phyloP scores from a whole-genome alignment of 805 yeast species.

The Danielia reshetovae region DNA sequence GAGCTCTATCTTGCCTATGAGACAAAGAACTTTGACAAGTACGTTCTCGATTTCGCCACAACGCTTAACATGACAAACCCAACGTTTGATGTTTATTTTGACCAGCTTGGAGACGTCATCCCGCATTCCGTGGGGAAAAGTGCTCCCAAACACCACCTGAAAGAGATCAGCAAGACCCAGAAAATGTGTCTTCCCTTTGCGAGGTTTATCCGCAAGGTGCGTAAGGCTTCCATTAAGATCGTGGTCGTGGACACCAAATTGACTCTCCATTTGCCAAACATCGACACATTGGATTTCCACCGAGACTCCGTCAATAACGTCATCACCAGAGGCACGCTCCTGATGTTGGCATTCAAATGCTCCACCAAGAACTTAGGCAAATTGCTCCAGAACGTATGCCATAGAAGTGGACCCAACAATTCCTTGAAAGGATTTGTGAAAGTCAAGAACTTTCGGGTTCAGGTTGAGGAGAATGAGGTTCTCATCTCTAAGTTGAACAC shows the following conservation, averaged over 20 bases:
- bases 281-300: conserved; percentile 6
- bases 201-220: conserved; percentile 10
- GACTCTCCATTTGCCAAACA: conserved; percentile 28
- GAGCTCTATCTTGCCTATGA: conserved; percentile 19
- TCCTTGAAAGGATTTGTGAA: conserved; percentile 24
- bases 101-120: conserved; percentile 26
- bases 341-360: conserved; percentile 23
- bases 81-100: conserved; percentile 32
- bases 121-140: too few species aligned
- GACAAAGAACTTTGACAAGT: conserved; percentile 4
- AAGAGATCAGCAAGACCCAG: conserved; percentile 3
- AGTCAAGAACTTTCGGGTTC: conserved; percentile 26
- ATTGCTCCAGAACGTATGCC: conserved; percentile 4
- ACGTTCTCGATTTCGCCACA: conserved; percentile 14
- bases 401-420: neutral
- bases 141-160: conserved; percentile 1
- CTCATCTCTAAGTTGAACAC: conserved; percentile 25
- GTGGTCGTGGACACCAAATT: conserved; percentile 29
- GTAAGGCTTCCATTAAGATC: conserved; percentile 20
- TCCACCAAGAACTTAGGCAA: conserved; percentile 22
- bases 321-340: conserved; percentile 19
- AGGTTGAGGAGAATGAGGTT: conserved; percentile 29
- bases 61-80: conserved; percentile 31
- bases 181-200: neutral
- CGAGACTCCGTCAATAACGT: conserved; percentile 28